Evolutionary conservation across 2,329 filamentous ascomycete genomes (phyloP), one percentile per base, ranked within the genome.

Genomic region (Lachnellula cervina): DNA sequence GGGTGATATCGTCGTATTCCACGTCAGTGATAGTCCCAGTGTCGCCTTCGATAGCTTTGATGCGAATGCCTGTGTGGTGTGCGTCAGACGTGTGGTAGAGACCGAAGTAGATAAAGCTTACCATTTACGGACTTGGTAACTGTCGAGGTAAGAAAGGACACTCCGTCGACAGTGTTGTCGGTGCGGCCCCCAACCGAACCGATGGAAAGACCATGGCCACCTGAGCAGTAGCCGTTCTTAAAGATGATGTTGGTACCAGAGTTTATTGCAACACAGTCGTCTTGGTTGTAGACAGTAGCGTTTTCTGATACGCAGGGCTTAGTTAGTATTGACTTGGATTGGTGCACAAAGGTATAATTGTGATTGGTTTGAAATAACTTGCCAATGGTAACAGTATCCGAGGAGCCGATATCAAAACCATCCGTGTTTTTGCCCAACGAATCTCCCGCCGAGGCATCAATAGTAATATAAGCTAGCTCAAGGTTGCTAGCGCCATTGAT

Each of bases 191-290:
- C 80, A 82, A 83, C 77, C 2, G 77, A 80, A 49, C 80, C 80
- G 62, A 85, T 80, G 52, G 77, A 79, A 16, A 85, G 70, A 49
- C 80, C 81, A 42, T 67, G 65, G 13, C 65, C 65, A 45, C 65
- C 64, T 11, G 62, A 65, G 42, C 65, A 67, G 14, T 58, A 45
- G 21, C 63, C 61, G 3, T 56, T 56, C 1, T 55, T 58, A 50
- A 66, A 64, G 25, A 45, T 50, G 49, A 67, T 66, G 19, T 51
- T 52, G 9, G 71, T 75, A 52, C 80, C 79, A 1, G 77, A 80
- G 70, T 82, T 83, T 60, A 83, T 69, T 38, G 80, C 80, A 25
- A 83, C 70, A 62, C 80, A 83, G 63, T 83, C 80, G 56, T 83
- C 80, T 69, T 83, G 80, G 69, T 82, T 83, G 65, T 77, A 74